phyloP scores from a whole-genome alignment of 352 stramenopile species.

The Phytophthora lateralis region DNA sequence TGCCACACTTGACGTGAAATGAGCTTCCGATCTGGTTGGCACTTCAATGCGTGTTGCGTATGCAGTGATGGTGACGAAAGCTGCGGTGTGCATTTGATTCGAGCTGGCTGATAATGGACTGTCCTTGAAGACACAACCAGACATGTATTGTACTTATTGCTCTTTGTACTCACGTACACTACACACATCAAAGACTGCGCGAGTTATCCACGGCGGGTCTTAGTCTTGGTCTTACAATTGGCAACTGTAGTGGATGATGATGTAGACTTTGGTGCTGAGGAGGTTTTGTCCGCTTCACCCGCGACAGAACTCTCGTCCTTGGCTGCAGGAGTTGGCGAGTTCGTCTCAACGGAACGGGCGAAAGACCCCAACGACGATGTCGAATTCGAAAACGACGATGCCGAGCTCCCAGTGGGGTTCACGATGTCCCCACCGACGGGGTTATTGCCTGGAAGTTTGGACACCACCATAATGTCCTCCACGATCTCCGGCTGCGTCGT shows the following conservation, averaged over 20 bases:
- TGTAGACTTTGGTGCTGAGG: slow-evolving; percentile 1
- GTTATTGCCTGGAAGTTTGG: slow-evolving; percentile 46
- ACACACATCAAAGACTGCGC: slow-evolving; percentile 3
- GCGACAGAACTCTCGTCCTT: slow-evolving; percentile 14
- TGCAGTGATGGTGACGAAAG: slow-evolving; percentile 14
- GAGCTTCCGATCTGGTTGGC: slow-evolving; percentile 21
- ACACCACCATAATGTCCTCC: slow-evolving; percentile 35
- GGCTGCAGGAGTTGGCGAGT: neutral
- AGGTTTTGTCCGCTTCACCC: slow-evolving; percentile 14
- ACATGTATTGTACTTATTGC: neutral
- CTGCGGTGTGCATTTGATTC: slow-evolving; percentile 18
- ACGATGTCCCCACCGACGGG: slow-evolving; percentile 22
- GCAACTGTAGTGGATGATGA: neutral
- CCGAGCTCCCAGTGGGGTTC: neutral
- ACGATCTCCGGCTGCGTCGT: slow-evolving; percentile 43
- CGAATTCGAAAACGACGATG: slow-evolving; percentile 6
- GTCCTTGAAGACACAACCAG: slow-evolving; percentile 15
- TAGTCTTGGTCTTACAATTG: slow-evolving; percentile 30
- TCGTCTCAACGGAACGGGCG: slow-evolving; percentile 5
- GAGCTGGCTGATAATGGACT: slow-evolving; percentile 1
- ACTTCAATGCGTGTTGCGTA: slow-evolving; percentile 16
- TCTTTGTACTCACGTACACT: neutral
- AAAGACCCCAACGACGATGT: slow-evolving; percentile 16
- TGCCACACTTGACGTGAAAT: slow-evolving; percentile 11
- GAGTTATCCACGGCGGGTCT: slow-evolving; percentile 11